Base-by-base conservation (phyloP, 2,329 filamentous ascomycete species). In the Orbilia blumenaviensis region DNA sequence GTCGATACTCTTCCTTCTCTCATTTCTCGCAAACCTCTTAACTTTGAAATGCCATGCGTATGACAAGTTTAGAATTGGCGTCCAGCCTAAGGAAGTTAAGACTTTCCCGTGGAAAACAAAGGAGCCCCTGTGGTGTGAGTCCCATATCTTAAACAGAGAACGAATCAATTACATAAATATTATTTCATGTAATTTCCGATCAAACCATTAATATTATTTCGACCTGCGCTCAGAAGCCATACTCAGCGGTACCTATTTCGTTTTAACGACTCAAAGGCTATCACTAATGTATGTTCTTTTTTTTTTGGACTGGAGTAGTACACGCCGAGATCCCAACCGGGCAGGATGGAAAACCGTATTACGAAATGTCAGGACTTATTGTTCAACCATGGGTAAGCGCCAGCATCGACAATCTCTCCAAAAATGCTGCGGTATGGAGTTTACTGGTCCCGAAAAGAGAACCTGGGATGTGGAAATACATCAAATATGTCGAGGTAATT, bases 121-220 rank as follows among this genome's bases (percentile, higher is more conserved):
- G n/a, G 62, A 67, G 25, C 69, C 62, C n/a, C 36, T 67, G 6
- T 74, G 69, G 69, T 56, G 69, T 74, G 36, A 62, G 69, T 62
- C 16, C 10, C 21, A 3, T 7, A 14, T 10, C 16, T n/a, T 36
- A 7, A 9, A 25, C n/a, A 21, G 3, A 38, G n/a, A n/a, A n/a
- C n/a, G n/a, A n/a, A n/a, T n/a, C n/a, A n/a, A n/a, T n/a, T n/a
- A n/a, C n/a, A n/a, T n/a, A n/a, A n/a, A n/a, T n/a, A n/a, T n/a
- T n/a, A n/a, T n/a, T n/a, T n/a, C n/a, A n/a, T n/a, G n/a, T n/a
- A n/a, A n/a, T n/a, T n/a, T n/a, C n/a, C n/a, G n/a, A n/a, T n/a
- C n/a, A n/a, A n/a, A n/a, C n/a, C n/a, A n/a, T n/a, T n/a, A n/a
- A n/a, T n/a, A n/a, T n/a, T n/a, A n/a, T n/a, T n/a, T n/a, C n/a